phyloP scores from a whole-genome alignment of 768 basidiomycete species.

The Hypholoma sublateritium region DNA sequence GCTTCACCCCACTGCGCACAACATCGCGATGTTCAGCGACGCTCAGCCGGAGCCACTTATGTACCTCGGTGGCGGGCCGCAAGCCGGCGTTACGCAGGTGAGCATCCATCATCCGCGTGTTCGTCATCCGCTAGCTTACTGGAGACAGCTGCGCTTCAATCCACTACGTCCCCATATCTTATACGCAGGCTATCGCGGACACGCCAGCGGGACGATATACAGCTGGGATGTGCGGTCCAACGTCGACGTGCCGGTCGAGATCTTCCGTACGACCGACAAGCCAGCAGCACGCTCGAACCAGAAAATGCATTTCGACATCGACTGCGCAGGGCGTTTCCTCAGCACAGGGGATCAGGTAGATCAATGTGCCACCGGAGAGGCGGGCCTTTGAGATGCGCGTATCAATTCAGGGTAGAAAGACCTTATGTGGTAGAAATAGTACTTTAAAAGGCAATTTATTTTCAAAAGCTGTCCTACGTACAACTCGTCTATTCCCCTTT shows the following conservation, averaged over 20 bases:
- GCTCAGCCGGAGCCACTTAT: conserved; percentile 52
- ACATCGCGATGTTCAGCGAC: conserved; percentile 71
- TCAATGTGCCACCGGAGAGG: too few species aligned
- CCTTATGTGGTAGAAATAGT: too few species aligned
- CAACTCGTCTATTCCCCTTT: too few species aligned
- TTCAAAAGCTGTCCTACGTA: too few species aligned
- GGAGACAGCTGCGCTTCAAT: conserved; percentile 57
- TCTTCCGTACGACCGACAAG: conserved; percentile 32
- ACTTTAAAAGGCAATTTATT: too few species aligned
- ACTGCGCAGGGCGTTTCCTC: conserved; percentile 62
- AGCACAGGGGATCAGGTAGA: conserved; percentile 66
- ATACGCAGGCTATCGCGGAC: conserved; percentile 77
- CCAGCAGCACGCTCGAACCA: conserved; percentile 61
- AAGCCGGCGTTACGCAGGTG: conserved; percentile 58
- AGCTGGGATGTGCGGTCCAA: conserved; percentile 80
- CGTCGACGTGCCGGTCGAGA: conserved; percentile 38
- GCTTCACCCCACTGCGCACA: conserved; percentile 54
- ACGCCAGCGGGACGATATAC: conserved; percentile 51
- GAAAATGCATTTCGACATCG: conserved; percentile 74
- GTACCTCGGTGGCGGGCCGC: conserved; percentile 59
- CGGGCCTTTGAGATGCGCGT: too few species aligned
- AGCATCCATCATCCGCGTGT: background rate
- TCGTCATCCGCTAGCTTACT: background rate
- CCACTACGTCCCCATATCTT: conserved; percentile 70
- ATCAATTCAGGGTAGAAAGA: too few species aligned